phyloP scores from a whole-genome alignment of 108 stramenopile species.

The Conticribra weissflogii region DNA sequence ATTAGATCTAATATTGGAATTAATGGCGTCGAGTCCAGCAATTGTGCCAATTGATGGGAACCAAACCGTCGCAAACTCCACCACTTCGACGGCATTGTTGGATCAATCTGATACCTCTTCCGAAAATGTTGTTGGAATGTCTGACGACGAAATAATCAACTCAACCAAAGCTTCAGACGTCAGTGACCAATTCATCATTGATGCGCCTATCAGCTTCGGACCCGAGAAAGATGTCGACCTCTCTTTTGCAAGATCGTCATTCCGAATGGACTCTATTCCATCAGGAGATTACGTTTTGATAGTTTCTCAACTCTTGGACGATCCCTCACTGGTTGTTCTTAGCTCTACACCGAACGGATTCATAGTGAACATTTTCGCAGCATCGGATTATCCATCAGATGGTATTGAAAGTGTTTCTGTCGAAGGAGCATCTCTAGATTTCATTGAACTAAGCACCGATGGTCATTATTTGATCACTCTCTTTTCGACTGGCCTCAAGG shows the following conservation, averaged over 20 bases:
- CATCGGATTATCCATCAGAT: constrained; percentile 59
- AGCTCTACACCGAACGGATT: not conserved
- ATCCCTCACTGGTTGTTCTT: constrained; percentile 48
- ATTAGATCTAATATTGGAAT: constrained; percentile 36
- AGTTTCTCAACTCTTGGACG: constrained; percentile 58
- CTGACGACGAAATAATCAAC: no score
- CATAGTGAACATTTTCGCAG: constrained; percentile 34
- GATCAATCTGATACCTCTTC: not conserved
- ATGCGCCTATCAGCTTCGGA: constrained; percentile 28
- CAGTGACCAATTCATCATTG: constrained; percentile 28
- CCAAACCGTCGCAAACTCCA: not conserved
- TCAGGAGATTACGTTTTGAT: constrained; percentile 47
- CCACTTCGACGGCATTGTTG: no score
- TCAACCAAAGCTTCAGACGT: no score
- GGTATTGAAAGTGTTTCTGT: constrained; percentile 14
- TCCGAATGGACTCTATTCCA: constrained; percentile 59
- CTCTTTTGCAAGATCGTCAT: constrained; percentile 65
- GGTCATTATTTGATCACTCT: constrained; percentile 31
- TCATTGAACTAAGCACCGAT: constrained; percentile 38
- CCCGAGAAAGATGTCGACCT: constrained; percentile 19
- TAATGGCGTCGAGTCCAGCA: not conserved
- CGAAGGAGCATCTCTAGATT: constrained; percentile 4
- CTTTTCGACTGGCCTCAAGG: constrained; percentile 23
- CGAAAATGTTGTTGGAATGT: constrained; percentile 1
- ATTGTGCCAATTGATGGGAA: not conserved